Base-by-base conservation (phyloP, 129 eudicot species). In the Heracleum sosnowskyi region DNA sequence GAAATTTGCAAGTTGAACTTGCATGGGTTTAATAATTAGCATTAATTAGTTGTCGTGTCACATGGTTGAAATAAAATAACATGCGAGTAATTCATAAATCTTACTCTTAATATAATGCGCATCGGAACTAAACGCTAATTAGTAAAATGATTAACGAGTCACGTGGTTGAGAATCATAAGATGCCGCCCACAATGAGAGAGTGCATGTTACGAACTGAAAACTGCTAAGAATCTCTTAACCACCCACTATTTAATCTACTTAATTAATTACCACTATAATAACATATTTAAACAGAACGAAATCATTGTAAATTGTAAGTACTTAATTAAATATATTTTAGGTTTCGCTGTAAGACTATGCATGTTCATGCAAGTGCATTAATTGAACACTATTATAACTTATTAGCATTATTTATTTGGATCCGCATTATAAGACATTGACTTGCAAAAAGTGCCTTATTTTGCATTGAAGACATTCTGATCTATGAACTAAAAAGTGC, bases 141-240 rank as follows among this genome's bases (percentile, higher is more conserved):
- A n/a, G 26, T n/a, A 60, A 33, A 5, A 17, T 4, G 64, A 29
- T 80, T 72, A 47, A 49, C 22, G 36, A 34, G 47, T 41, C 71
- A 28, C 80, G 78, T 76, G 42, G 81, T 82, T 55, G 74, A 70
- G 85, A 77, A 69, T 77, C 72, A 49, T 69, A 60, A 60, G 68
- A 60, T 60, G 68, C 68, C 68, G 68, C 68, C 68, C 68, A 26
- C 53, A 77, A 39, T 69, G 47, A 70, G 57, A 49, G 77, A 77
- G 74, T 78, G 78, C 85, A 82, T 82, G 85, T 57, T 73, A 70
- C 73, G 34, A 82, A 82, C 69, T 42, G 46, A 18, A 51, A 82
- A 82, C 81, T 70, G 81, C 53, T 28, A 35, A 77, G 39, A 77
- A 53, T 70, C 75, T 49, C 28, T 18, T 35, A 69, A 69, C 74